Percentiles rank a stretch among this genome's conserved stretches.
These are phyloP conservation scores for Cucumis hystrix DNA, from an alignment of 306 rosid genomes.

Conservation along the genomic window DNA sequence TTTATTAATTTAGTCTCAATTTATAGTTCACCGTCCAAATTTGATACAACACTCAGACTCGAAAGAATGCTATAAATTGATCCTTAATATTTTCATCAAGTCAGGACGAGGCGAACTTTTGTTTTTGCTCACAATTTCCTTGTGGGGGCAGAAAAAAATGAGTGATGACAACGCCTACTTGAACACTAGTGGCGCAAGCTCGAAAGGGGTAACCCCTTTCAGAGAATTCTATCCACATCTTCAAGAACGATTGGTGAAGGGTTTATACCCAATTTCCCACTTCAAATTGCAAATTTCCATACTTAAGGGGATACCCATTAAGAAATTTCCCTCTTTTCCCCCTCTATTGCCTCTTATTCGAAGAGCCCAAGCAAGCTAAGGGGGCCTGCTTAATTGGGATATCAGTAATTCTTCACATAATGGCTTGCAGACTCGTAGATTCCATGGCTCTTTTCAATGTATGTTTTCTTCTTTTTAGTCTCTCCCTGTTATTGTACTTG, in stretches of 20 bases:
- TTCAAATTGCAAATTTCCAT: neutral
- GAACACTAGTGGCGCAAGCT: neutral
- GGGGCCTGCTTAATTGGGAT: constrained; percentile 18
- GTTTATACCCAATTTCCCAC: neutral
- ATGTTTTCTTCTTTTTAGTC: neutral
- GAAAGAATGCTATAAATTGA: too few species aligned
- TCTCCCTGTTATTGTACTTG: neutral
- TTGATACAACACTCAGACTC: too few species aligned
- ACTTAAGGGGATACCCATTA: neutral
- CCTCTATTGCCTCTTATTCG: neutral
- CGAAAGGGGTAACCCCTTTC: neutral
- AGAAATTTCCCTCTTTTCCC: neutral
- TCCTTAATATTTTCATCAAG: too few species aligned
- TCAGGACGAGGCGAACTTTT: too few species aligned
- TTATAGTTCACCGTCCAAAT: too few species aligned
- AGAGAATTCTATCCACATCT: neutral
- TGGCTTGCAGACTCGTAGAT: constrained; percentile 67
- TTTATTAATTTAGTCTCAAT: too few species aligned
- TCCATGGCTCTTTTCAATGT: constrained; percentile 51
- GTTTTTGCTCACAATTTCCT: too few species aligned
- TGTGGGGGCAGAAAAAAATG: neutral
- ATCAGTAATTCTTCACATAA: constrained; percentile 18
- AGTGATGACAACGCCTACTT: neutral
- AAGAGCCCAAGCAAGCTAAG: neutral
- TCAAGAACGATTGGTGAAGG: neutral